Percentiles rank a stretch among this genome's conserved stretches.
phyloP scores from a whole-genome alignment of 495 filamentous ascomycete species.

The Entonaema liquescens region DNA sequence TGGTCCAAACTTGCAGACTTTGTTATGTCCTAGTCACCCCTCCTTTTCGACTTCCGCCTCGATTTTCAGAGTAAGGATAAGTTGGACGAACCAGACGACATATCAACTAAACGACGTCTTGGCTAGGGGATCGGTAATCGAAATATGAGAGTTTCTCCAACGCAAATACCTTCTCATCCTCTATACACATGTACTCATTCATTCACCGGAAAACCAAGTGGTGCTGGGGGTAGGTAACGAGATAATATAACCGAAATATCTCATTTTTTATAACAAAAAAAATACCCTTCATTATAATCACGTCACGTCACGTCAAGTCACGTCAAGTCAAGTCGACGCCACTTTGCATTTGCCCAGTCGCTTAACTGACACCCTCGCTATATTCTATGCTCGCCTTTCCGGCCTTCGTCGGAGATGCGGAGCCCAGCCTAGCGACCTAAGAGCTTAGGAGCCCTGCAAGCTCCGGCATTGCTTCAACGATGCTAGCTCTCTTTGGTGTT shows the following conservation, averaged over 20 bases:
- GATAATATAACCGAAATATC: constrained; percentile 33
- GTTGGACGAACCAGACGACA: neutral
- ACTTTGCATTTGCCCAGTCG: constrained; percentile 31
- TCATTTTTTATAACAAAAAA: neutral
- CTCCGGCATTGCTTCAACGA: constrained; percentile 37
- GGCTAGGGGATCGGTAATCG: constrained; percentile 2
- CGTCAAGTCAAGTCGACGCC: constrained; percentile 40
- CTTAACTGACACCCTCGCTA: neutral
- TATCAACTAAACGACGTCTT: constrained; percentile 12
- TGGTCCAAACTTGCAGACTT: constrained; percentile 34
- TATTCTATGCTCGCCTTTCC: constrained; percentile 15
- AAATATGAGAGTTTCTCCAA: neutral
- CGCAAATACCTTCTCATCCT: neutral
- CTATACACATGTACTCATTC: neutral
- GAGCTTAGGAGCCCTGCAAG: constrained; percentile 26
- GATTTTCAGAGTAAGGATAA: constrained; percentile 24
- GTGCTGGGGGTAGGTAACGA: neutral
- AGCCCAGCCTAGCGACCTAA: neutral
- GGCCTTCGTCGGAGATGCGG: constrained; percentile 30
- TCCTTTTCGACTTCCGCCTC: neutral
- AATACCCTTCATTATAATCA: constrained; percentile 19
- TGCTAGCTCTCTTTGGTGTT: constrained; percentile 27
- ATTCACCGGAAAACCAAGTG: neutral
- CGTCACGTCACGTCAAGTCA: constrained; percentile 44
- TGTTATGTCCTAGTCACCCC: neutral